phyloP scores from a whole-genome alignment of 805 yeast genomes.

The Zygosaccharomyces siamensis region DNA sequence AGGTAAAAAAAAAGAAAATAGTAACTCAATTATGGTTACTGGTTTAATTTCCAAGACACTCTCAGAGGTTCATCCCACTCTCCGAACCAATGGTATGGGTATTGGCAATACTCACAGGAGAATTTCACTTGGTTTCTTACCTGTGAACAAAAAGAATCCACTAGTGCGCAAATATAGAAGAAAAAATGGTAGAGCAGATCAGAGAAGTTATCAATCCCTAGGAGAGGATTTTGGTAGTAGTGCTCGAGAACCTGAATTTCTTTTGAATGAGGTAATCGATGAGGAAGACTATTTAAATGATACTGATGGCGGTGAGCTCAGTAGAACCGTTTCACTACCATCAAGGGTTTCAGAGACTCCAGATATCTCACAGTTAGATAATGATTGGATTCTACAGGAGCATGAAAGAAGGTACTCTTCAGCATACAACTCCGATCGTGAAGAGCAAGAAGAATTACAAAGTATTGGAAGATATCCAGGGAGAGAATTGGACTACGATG shows the following conservation, averaged over 20 bases:
- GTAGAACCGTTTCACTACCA: constrained; percentile 40
- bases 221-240: constrained; percentile 36
- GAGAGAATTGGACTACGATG: constrained; percentile 30
- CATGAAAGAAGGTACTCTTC: constrained; percentile 39
- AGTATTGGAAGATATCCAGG: constrained; percentile 12
- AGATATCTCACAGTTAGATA: constrained; percentile 32
- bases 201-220: constrained; percentile 39
- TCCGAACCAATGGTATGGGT: constrained; percentile 41
- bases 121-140: constrained; percentile 37
- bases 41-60: constrained; percentile 28
- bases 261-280: constrained; percentile 22
- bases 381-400: constrained; percentile 39
- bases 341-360: constrained; percentile 37
- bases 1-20: not conserved
- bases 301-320: constrained; percentile 36
- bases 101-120: constrained; percentile 40
- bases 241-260: constrained; percentile 23
- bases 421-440: constrained; percentile 23
- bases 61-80: constrained; percentile 37
- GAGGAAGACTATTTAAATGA: constrained; percentile 21
- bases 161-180: constrained; percentile 33
- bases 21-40: constrained; percentile 18
- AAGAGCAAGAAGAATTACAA: constrained; percentile 16
- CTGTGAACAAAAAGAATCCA: constrained; percentile 41
- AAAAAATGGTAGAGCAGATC: constrained; percentile 32